Evolutionary conservation across 257 asterid genomes (phyloP).

Genomic region (Sherardia arvensis): DNA sequence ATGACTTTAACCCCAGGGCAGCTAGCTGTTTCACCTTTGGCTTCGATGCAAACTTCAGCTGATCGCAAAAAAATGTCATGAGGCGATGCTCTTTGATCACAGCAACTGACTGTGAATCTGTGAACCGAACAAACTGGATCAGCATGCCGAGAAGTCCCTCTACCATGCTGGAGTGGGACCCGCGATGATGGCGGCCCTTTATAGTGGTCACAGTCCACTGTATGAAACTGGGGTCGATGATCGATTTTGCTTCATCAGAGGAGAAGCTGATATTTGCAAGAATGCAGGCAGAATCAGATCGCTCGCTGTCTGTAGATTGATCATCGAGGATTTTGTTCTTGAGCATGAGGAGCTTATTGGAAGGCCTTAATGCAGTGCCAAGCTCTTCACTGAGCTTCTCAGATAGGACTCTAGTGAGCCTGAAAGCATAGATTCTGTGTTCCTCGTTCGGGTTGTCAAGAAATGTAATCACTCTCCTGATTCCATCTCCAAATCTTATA

Average conservation of each 20-base stretch:
- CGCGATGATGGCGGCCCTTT: background rate
- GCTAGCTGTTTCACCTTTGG: conserved; percentile 19
- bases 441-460: conserved; percentile 15
- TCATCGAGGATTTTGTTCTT: conserved; percentile 15
- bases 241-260: conserved; percentile 14
- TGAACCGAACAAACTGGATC: conserved; percentile 9
- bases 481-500: conserved; percentile 18
- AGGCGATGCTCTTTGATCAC: conserved; percentile 9
- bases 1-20: conserved; percentile 12
- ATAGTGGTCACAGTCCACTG: conserved; percentile 17
- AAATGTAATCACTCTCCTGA: conserved; percentile 12
- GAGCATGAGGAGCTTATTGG: conserved; percentile 11
- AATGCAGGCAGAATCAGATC: conserved; percentile 17
- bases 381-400: conserved; percentile 14
- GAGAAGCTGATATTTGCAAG: conserved; percentile 19
- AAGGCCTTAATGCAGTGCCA: conserved; percentile 11
- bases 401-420: conserved; percentile 19
- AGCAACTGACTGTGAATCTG: conserved; percentile 6
- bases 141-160: conserved; percentile 26
- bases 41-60: conserved; percentile 10
- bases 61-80: conserved; percentile 13
- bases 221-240: conserved; percentile 10
- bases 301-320: conserved; percentile 14
- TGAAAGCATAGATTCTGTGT: conserved; percentile 14
- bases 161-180: conserved; percentile 11